A percentile compares a stretch with the other conserved stretches of the same genome.
phyloP scores from a whole-genome alignment of 1,139 yeast species.

The Debaryomyces robertsiae region DNA sequence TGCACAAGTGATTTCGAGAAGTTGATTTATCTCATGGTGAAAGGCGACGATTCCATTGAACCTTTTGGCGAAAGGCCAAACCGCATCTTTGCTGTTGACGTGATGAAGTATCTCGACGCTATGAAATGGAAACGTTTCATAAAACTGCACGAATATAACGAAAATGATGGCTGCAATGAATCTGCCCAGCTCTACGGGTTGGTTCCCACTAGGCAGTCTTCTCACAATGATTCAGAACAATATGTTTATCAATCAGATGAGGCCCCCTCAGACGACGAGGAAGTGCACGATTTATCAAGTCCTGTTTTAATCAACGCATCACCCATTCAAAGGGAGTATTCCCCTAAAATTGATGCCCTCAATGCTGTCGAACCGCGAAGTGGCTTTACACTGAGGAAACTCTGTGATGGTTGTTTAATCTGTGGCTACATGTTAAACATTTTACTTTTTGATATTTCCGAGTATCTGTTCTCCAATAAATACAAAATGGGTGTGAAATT shows the following conservation, averaged over 20 bases:
- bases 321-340: background rate
- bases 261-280: constrained; percentile 8
- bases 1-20: constrained; percentile 24
- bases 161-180: background rate
- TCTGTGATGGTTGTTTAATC: constrained; percentile 4
- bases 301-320: background rate
- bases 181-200: background rate
- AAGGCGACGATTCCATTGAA: constrained; percentile 22
- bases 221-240: background rate
- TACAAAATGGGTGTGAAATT: background rate
- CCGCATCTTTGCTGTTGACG: constrained; percentile 7
- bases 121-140: constrained; percentile 13
- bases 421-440: constrained; percentile 8
- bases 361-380: background rate
- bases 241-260: constrained; percentile 6
- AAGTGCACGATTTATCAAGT: constrained; percentile 8
- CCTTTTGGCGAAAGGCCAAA: background rate
- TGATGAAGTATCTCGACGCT: constrained; percentile 9
- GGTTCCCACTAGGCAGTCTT: background rate
- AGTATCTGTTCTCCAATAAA: background rate
- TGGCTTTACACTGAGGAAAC: background rate
- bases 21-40: constrained; percentile 36
- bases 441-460: constrained; percentile 5
- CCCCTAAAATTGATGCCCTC: too few species aligned
- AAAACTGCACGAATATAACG: background rate